Conservation (phyloP, 2,329 filamentous ascomycete species). For the Anthostomella pinea region DNA sequence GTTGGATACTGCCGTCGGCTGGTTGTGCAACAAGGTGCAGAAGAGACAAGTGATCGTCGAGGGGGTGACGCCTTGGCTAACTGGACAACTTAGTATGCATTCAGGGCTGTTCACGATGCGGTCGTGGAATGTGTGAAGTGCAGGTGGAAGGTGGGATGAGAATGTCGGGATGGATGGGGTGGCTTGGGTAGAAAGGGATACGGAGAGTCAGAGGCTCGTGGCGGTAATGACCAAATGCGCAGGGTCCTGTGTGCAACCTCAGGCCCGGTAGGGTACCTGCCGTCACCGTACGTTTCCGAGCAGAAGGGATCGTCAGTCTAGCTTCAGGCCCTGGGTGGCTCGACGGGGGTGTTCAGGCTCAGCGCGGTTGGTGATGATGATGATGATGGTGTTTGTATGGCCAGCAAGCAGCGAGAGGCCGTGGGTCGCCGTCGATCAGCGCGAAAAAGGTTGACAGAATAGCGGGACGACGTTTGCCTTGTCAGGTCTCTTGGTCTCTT, state of each 20-base stretch:
- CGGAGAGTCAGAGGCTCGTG: constrained; percentile 19
- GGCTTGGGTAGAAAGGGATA: constrained; percentile 23
- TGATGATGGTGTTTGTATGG: constrained; percentile 16
- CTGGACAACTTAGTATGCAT: constrained; percentile 17
- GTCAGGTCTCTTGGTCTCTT: too few species aligned
- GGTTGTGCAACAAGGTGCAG: not conserved
- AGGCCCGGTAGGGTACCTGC: constrained; percentile 16
- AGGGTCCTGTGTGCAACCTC: constrained; percentile 12
- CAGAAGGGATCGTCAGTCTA: constrained; percentile 32
- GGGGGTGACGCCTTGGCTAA: constrained; percentile 18
- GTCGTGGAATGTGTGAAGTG: constrained; percentile 18
- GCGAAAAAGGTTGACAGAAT: constrained; percentile 20
- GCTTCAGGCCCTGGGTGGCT: constrained; percentile 22
- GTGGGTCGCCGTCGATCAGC: constrained; percentile 23
- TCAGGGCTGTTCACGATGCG: constrained; percentile 14
- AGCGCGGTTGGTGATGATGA: not conserved
- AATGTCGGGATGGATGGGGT: constrained; percentile 14
- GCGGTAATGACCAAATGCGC: constrained; percentile 10
- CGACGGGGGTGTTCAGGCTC: constrained; percentile 1
- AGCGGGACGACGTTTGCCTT: too few species aligned
- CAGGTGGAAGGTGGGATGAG: constrained; percentile 15
- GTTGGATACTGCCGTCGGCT: too few species aligned
- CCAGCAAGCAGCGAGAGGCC: constrained; percentile 12
- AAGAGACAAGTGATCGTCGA: constrained; percentile 17
- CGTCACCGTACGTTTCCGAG: constrained; percentile 21